Evolutionary conservation across 225 moss, liverwort and hornwort species (phyloP).

Genomic region (Pseudoscleropodium purum): DNA sequence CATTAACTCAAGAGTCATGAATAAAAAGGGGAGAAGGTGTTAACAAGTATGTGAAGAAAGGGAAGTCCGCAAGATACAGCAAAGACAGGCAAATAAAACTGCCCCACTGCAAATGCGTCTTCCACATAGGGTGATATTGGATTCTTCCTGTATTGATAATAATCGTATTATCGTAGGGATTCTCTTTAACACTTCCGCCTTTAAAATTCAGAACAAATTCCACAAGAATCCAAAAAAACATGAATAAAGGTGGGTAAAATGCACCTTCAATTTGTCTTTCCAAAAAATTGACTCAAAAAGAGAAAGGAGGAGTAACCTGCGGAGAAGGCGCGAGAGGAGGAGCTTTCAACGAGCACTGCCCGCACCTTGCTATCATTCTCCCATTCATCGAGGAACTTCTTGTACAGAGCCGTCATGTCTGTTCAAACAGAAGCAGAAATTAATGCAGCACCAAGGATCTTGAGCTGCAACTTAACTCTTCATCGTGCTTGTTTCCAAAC

Average conservation of each 20-base stretch:
- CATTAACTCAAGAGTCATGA: background rate
- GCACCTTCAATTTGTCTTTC: background rate
- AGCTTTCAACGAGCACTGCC: slow-evolving; percentile 80
- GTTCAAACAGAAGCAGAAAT: background rate
- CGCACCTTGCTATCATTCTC: slow-evolving; percentile 51
- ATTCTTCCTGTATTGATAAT: background rate
- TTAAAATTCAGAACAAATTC: background rate
- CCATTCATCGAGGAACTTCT: slow-evolving; percentile 77
- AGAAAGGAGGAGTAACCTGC: slow-evolving; percentile 41
- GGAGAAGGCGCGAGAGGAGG: slow-evolving; percentile 81
- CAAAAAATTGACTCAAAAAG: background rate
- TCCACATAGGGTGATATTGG: background rate
- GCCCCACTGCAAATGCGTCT: background rate
- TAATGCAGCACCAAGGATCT: background rate
- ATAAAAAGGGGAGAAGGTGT: background rate
- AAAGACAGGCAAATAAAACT: background rate
- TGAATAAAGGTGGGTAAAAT: background rate
- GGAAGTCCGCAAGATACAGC: background rate
- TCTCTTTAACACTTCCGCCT: background rate
- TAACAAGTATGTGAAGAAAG: background rate
- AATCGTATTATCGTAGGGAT: background rate
- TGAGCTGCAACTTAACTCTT: background rate
- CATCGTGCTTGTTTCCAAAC: background rate
- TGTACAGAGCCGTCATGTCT: slow-evolving; percentile 93
- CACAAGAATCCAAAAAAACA: background rate